A percentile compares a stretch with the other conserved stretches of the same genome.
These are phyloP conservation scores for Pseudognaphalium luteoalbum DNA, from an alignment of 129 eudicot genomes.

Conservation along the genomic window DNA sequence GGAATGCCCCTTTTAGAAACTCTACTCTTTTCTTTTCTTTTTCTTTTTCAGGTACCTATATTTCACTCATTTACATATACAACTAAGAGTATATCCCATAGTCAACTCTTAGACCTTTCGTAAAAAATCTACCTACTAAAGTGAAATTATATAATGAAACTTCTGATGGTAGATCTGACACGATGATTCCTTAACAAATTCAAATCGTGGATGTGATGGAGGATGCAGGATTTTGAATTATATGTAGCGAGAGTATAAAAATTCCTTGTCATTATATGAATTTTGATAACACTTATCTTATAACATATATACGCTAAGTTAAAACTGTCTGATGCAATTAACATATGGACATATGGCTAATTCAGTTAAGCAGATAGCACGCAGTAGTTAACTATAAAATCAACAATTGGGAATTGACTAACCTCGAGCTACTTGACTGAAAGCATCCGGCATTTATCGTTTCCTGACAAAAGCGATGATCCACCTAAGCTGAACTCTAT, in stretches of 20 bases:
- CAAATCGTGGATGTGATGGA: constrained; percentile 2
- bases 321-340: not conserved
- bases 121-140: constrained; percentile 21
- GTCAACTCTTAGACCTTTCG: not conserved
- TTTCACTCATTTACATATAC: not conserved
- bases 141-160: not conserved
- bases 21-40: not conserved
- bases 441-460: not conserved
- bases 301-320: not conserved
- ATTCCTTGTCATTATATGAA: not conserved
- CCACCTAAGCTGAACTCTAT: too few relatives aligned
- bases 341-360: not conserved
- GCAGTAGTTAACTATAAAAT: constrained; percentile 7
- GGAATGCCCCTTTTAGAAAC: constrained; percentile 79
- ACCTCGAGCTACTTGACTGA: not conserved
- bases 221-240: not conserved
- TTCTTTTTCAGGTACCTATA: not conserved
- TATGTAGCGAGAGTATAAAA: not conserved
- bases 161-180: not conserved
- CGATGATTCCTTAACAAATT: not conserved
- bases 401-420: not conserved
- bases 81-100: not conserved
- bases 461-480: not conserved
- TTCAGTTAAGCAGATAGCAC: not conserved
- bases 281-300: not conserved